Evolutionary conservation across 768 basidiomycete species (phyloP).

Genomic region (Phlebiopsis gigantea): DNA sequence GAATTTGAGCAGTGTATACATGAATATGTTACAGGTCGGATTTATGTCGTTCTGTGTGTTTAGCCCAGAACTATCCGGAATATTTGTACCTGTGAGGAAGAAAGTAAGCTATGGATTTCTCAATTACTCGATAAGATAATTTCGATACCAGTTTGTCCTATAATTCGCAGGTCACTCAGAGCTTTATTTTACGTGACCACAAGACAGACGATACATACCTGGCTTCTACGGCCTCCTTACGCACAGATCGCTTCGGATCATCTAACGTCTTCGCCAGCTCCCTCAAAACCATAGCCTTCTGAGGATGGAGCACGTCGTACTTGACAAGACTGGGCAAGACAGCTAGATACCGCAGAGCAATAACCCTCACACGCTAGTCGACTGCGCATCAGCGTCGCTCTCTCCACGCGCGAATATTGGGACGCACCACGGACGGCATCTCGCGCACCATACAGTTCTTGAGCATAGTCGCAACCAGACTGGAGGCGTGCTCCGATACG

Average conservation of each 20-base stretch:
- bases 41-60: background rate
- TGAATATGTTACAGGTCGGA: background rate
- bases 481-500: conserved; percentile 65
- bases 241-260: conserved; percentile 81
- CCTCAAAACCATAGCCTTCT: conserved; percentile 67
- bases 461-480: conserved; percentile 68
- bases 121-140: too few species aligned
- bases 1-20: background rate
- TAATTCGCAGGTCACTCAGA: background rate
- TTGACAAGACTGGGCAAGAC: conserved; percentile 71
- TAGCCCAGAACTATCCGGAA: conserved; percentile 35
- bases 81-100: conserved; percentile 51
- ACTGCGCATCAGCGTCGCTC: background rate
- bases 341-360: conserved; percentile 71
- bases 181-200: too few species aligned
- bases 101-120: background rate
- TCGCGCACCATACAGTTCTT: conserved; percentile 48
- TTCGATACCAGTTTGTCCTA: conserved; percentile 50
- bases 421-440: conserved; percentile 52
- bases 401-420: background rate
- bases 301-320: conserved; percentile 79
- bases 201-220: conserved; percentile 1
- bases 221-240: conserved; percentile 87
- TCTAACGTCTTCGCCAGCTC: conserved; percentile 75
- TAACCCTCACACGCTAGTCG: conserved; percentile 63